Percentiles rank a stretch among this genome's conserved stretches.
These are phyloP conservation scores for Pseudonitzschia multistriata DNA, from an alignment of 108 stramenopile genomes.

Conservation along the genomic window DNA sequence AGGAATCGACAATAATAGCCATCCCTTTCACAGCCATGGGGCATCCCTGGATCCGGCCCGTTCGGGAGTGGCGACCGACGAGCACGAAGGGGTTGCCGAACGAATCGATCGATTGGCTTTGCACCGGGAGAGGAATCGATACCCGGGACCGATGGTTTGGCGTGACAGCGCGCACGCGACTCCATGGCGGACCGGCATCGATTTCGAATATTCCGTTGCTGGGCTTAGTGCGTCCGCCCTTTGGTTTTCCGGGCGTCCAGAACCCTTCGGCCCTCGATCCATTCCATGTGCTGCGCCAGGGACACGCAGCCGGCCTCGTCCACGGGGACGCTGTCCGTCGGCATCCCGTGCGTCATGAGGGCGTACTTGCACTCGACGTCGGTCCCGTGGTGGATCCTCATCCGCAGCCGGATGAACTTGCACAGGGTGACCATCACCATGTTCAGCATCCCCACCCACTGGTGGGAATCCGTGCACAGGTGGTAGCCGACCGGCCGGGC, in stretches of 20 bases:
- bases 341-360: slow-evolving; percentile 33
- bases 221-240: too few species aligned
- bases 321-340: slow-evolving; percentile 21
- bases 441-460: slow-evolving; percentile 31
- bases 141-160: too few species aligned
- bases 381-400: slow-evolving; percentile 35
- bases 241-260: slow-evolving; percentile 9
- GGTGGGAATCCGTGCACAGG: slow-evolving; percentile 30
- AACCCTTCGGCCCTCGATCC: slow-evolving; percentile 11
- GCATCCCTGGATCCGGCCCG: too few species aligned
- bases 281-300: slow-evolving; percentile 19
- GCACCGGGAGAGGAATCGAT: too few species aligned
- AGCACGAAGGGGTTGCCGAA: too few species aligned
- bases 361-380: slow-evolving; percentile 27
- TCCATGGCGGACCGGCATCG: too few species aligned
- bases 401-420: slow-evolving; percentile 31
- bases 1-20: too few species aligned
- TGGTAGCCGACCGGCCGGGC: slow-evolving; percentile 31
- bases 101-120: too few species aligned
- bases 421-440: slow-evolving; percentile 26
- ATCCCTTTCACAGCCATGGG: too few species aligned
- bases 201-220: too few species aligned
- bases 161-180: too few species aligned
- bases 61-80: too few species aligned
- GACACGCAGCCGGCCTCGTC: slow-evolving; percentile 10